Base-by-base conservation (phyloP, 139 green algal genomes). In the Coelastrella sp. region DNA sequence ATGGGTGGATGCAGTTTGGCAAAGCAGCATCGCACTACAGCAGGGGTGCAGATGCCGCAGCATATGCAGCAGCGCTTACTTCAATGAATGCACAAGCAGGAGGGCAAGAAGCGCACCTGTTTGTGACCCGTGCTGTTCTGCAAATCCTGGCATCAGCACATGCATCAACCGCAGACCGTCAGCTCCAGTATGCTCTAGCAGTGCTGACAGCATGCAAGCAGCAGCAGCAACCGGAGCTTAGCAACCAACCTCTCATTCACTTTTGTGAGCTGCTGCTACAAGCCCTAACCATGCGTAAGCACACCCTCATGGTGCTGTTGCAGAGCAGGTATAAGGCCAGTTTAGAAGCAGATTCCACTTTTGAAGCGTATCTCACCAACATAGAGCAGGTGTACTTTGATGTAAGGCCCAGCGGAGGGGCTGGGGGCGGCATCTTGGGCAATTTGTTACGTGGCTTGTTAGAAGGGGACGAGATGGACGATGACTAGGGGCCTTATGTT, bases 51-150 rank as follows among this genome's bases (percentile, higher is more conserved):
- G 92, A 94, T 65, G 84, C 84, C 24, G 63, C 27, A 19, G 75
- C 61, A 12, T 94, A 91, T 78, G 90, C 86, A 14, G 68, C 66
- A 84, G 79, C 85, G 6, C 85, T 92, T 7, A 20, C 22, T 7
- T 68, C 81, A n/a, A 86, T 72, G 15, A 35, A 60, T 57, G 19
- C 14, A 58, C 88, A 89, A 75, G 85, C 68, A 27, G 84, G 68
- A 11, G 59, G 84, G 22, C 65, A 82, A 24, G 92, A 95, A 84
- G 88, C 68, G 24, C 85, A 92, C 22, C 72, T 94, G 63, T 93
- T 95, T 56, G 57, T 93, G 4, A 59, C 82, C 0, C 87, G 93
- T 4, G 91, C 90, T 4, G 82, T 94, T n/a, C 75, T 95, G 68
- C 92, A 94, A 70, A 87, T 87, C 9, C 84, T 94, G 20, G 90